Evolutionary conservation across 2,329 filamentous ascomycete genomes (phyloP).

Genomic region (Aspergillus sp.): DNA sequence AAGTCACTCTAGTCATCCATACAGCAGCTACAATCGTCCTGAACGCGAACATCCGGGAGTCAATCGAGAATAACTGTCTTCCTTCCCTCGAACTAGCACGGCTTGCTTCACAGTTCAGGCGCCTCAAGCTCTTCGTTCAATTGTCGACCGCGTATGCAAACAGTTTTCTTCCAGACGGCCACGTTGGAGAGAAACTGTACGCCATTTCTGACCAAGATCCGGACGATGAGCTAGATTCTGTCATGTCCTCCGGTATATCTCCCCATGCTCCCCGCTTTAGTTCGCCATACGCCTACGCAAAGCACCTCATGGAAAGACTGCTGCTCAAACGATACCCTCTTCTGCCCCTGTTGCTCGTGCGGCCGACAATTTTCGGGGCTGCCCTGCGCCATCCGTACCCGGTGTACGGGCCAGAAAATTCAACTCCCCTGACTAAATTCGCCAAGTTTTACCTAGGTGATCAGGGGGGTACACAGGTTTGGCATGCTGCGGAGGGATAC

Average conservation of each 20-base stretch:
- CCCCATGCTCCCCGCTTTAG: slow-evolving; percentile 18
- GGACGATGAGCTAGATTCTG: slow-evolving; percentile 21
- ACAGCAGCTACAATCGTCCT: slow-evolving; percentile 28
- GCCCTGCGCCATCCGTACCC: slow-evolving; percentile 24
- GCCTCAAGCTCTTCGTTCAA: slow-evolving; percentile 24
- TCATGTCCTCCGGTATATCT: slow-evolving; percentile 12
- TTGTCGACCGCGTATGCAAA: slow-evolving; percentile 27
- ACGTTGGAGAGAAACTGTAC: slow-evolving; percentile 22
- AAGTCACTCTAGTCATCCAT: slow-evolving; percentile 29
- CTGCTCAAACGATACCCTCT: slow-evolving; percentile 20
- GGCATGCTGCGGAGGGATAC: slow-evolving; percentile 25
- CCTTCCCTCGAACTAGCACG: slow-evolving; percentile 24
- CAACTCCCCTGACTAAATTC: slow-evolving; percentile 27
- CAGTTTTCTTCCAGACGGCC: slow-evolving; percentile 26
- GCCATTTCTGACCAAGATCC: slow-evolving; percentile 17
- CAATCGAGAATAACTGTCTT: slow-evolving; percentile 28
- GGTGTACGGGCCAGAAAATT: slow-evolving; percentile 25
- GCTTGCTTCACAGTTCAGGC: slow-evolving; percentile 20
- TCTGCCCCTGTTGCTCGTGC: slow-evolving; percentile 23
- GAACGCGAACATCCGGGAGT: slow-evolving; percentile 19
- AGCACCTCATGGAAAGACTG: slow-evolving; percentile 27
- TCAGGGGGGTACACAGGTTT: slow-evolving; percentile 19
- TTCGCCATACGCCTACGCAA: slow-evolving; percentile 26
- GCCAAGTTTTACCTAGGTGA: slow-evolving; percentile 20
- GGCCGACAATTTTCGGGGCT: slow-evolving; percentile 27